Base-by-base conservation (phyloP, 2,329 filamentous ascomycete genomes). In the Aspergillus versicolor region DNA sequence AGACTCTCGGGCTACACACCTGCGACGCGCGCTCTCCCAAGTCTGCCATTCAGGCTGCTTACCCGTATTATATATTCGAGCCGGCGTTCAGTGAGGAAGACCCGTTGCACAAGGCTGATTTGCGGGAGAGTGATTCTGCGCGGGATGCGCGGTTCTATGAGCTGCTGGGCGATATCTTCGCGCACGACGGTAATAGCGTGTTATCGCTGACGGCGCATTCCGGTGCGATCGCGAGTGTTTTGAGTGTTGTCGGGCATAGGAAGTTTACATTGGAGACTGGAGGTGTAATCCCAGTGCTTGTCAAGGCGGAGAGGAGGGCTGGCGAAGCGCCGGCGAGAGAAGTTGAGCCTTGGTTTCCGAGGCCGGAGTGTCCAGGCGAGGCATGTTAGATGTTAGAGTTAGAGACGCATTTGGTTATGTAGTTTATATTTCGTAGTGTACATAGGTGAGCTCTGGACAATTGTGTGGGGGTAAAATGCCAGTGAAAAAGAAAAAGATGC, bases 1-100 rank as follows among this genome's bases (percentile, higher is more conserved):
- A 88, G 70, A 81, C 81, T 0, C 78, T 86, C 52, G 83, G 83
- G 17, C 77, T 83, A 27, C 84, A 87, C 67, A 87, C 84, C 1
- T 88, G 85, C 67, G 83, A 87, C 69, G 77, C 79, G 13, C 78
- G 85, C 9, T 81, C 79, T 40, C 74, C 70, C 58, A 77, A 75
- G 57, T 73, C 79, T 0, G 75, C 71, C 44, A 85, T 87, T 56
- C 65, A 69, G 12, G 40, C 66, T 1, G 73, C 75, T 46, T 85
- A 81, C 62, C 83, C 84, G 0, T 62, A 61, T 2, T 85, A 78
- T 67, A 68, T 51, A 0, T 77, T 87, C 61, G 84, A 87, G 63
- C 63, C 69, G 3, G 78, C 76, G 0, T 86, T 88, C 57, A 62
- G 75, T 0, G 82, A 86, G 61, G 62, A 77, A 0, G 85, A 87